Evolutionary conservation across 2,329 filamentous ascomycete genomes (phyloP).

Genomic region (Hymenoscyphus fructigenus): DNA sequence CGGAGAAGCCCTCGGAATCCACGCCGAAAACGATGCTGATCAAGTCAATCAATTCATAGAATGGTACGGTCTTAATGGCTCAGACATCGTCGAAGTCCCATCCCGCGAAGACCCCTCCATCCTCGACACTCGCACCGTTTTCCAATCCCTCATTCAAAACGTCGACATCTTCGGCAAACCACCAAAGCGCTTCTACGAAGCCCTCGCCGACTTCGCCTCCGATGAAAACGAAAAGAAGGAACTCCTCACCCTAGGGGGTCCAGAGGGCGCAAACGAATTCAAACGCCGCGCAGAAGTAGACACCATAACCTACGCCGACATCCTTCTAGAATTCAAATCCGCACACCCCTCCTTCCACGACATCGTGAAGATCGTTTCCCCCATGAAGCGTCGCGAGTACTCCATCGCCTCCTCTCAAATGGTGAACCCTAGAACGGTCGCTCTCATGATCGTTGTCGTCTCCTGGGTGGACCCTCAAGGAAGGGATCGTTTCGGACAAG

Average conservation of each 20-base stretch:
- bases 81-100: constrained; percentile 87
- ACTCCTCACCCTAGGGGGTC: constrained; percentile 72
- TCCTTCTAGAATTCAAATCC: constrained; percentile 85
- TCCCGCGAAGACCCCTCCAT: constrained; percentile 73
- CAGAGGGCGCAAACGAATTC: constrained; percentile 84
- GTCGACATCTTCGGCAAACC: constrained; percentile 96
- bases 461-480: constrained; percentile 89
- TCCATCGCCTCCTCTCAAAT: constrained; percentile 98
- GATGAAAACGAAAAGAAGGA: constrained; percentile 81
- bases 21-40: constrained; percentile 84
- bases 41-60: constrained; percentile 84
- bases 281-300: constrained; percentile 90
- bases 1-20: constrained; percentile 93
- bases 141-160: constrained; percentile 88
- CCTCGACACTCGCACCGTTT: constrained; percentile 86
- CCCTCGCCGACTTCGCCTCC: constrained; percentile 79
- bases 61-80: constrained; percentile 79
- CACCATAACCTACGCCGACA: constrained; percentile 85
- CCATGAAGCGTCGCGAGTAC: constrained; percentile 96
- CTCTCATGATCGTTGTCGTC: constrained; percentile 96
- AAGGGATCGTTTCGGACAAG: constrained; percentile 87
- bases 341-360: constrained; percentile 88
- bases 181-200: constrained; percentile 96
- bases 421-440: constrained; percentile 84
- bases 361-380: constrained; percentile 80